phyloP scores from a whole-genome alignment of 768 basidiomycete genomes.

The Lactifluus hygrophoroides region DNA sequence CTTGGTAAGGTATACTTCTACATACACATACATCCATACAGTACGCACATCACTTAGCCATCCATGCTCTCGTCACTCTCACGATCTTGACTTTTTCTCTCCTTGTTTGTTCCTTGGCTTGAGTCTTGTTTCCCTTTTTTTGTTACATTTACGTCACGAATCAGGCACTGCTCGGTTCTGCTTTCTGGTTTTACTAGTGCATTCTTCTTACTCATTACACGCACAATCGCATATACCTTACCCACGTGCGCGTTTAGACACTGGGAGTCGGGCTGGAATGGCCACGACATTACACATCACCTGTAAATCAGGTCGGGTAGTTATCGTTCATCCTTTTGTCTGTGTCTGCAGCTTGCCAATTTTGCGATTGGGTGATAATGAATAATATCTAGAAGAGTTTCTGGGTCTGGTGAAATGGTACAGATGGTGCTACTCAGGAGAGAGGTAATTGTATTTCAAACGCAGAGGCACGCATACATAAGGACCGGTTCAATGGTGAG shows the following conservation, averaged over 20 bases:
- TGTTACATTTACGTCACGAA: conserved; percentile 5
- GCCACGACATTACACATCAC: background rate
- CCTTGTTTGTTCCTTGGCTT: background rate
- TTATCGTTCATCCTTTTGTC: background rate
- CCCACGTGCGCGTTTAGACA: background rate
- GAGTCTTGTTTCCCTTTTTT: background rate
- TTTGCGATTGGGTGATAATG: background rate
- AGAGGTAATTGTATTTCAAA: background rate
- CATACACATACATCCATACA: conserved; percentile 12
- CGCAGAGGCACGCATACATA: background rate
- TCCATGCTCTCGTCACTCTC: conserved; percentile 1
- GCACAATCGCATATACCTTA: conserved; percentile 3
- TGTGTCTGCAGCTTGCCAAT: background rate
- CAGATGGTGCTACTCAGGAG: background rate
- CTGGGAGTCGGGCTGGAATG: conserved; percentile 2
- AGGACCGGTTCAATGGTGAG: background rate
- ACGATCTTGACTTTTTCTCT: background rate
- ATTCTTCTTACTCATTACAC: background rate
- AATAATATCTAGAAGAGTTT: background rate
- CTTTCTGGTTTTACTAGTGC: background rate
- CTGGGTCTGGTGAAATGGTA: background rate
- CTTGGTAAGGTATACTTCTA: background rate
- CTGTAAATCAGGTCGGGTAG: background rate
- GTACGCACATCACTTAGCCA: conserved; percentile 3
- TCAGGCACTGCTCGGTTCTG: background rate